Percentiles rank a stretch among this genome's conserved stretches.
phyloP scores from a whole-genome alignment of 805 yeast species.

The Brettanomyces naardenensis region DNA sequence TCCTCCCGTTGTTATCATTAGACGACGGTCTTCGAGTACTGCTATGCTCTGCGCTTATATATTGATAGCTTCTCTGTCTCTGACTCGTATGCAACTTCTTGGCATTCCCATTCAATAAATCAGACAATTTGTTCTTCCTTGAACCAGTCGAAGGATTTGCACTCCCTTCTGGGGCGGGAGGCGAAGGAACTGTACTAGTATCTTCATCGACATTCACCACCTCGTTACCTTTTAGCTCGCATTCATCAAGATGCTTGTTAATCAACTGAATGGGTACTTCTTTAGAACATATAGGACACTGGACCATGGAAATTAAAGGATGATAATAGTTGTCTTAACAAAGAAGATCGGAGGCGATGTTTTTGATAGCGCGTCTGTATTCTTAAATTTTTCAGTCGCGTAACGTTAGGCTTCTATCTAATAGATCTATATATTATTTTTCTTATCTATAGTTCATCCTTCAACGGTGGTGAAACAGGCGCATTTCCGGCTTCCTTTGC shows the following conservation, averaged over 20 bases:
- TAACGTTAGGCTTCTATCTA: too few species aligned
- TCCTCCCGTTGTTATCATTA: neutral
- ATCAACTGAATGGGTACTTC: constrained; percentile 22
- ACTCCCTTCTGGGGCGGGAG: too few species aligned
- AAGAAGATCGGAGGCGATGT: too few species aligned
- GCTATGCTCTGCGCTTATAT: neutral
- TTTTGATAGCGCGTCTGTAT: too few species aligned
- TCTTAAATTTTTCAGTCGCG: too few species aligned
- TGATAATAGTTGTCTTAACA: too few species aligned
- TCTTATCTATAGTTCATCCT: too few species aligned
- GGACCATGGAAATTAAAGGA: constrained; percentile 23
- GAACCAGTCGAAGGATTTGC: neutral
- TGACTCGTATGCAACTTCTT: neutral
- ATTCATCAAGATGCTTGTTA: constrained; percentile 29
- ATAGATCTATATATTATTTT: too few species aligned
- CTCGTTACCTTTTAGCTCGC: constrained; percentile 10
- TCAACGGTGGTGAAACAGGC: too few species aligned
- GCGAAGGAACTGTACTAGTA: neutral
- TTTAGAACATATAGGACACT: constrained; percentile 27
- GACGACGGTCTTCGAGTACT: neutral
- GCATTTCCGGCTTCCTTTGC: too few species aligned
- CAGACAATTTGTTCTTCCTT: neutral
- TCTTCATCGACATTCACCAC: neutral
- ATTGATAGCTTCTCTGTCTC: neutral
- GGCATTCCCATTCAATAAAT: neutral